Base-by-base conservation (phyloP, 176 grass and related monocot genomes). In the Carex kokanica region DNA sequence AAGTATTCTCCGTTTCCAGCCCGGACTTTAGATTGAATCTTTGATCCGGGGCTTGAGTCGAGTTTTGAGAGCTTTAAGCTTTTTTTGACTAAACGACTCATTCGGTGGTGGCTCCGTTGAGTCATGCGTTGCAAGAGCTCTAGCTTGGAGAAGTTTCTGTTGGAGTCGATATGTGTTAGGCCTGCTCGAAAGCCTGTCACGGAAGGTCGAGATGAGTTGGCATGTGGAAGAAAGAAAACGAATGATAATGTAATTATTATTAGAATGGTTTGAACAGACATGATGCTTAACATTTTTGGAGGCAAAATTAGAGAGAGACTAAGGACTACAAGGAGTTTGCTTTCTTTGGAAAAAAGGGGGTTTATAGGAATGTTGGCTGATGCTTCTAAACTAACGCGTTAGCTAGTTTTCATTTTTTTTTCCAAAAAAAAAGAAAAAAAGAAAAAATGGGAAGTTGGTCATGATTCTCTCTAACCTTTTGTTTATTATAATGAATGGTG, bases 91-190 rank as follows among this genome's bases (percentile, higher is more conserved):
- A 97, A 86, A 29, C 83, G 64, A 51, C 83, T 86, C 90, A 92
- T 89, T 38, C 90, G 92, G 54, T 92, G 88, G 23, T 55, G 85
- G 87, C 92, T 97, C 71, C 94, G 88, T 6, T 64, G 81, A 15
- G 88, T 92, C 63, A 87, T 87, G 15, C 90, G 92, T 60, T 87
- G 88, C 57, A 94, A 71, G 29, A 91, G 90, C 90, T 94, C 88
- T 2, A 89, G 38, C 77, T 81, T 79, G 11, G 90, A 84, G 82
- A 92, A 97, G 86, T 92, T 94, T 56, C 89, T 56, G 13, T 92
- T 87, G 27, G 88, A 83, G 81, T 97, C 94, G 32, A 94, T 84
- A 70, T 92, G 92, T 60, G 82, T 94, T 80, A 97, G 86, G 60
- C 80, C 31, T 83, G 92, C 63, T 43, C 87, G 88, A 61, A 97